Percentiles rank a stretch among this genome's conserved stretches.
Evolutionary conservation across 2,329 filamentous ascomycete genomes (phyloP).

Genomic region (Juglanconis juglandina): DNA sequence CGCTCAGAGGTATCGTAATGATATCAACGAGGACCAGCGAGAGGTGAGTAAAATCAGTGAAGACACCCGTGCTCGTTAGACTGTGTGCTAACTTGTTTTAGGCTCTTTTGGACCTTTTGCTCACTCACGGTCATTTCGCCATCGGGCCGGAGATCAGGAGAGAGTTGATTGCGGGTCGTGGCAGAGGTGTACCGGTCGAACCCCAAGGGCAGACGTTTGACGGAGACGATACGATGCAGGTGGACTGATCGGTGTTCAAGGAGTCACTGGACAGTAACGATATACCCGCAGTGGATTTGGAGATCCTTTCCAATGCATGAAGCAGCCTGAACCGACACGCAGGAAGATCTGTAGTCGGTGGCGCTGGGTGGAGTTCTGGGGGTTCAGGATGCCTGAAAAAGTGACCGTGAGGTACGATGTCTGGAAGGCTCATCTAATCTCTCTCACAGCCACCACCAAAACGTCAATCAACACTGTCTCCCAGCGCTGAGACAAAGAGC

Average conservation of each 20-base stretch:
- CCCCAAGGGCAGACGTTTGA: constrained; percentile 53
- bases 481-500: too few relatives aligned
- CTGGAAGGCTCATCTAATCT: too few relatives aligned
- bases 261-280: background rate
- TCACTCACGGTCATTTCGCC: constrained; percentile 78
- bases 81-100: constrained; percentile 31
- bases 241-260: constrained; percentile 42
- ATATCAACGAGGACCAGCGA: constrained; percentile 92
- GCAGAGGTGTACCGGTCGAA: constrained; percentile 71
- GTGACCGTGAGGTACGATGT: background rate
- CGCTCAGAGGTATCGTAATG: constrained; percentile 89
- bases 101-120: constrained; percentile 79
- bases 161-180: constrained; percentile 83
- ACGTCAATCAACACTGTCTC: too few relatives aligned
- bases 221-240: constrained; percentile 90
- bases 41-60: constrained; percentile 30
- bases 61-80: background rate
- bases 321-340: background rate
- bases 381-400: background rate
- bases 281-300: constrained; percentile 7
- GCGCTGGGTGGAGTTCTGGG: background rate
- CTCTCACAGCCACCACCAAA: too few relatives aligned
- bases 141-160: constrained; percentile 90
- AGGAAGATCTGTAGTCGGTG: background rate
- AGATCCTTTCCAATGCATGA: background rate